These are phyloP conservation scores for Sarcodon sp. DNA, from an alignment of 768 basidiomycete species.

Conservation along the genomic window DNA sequence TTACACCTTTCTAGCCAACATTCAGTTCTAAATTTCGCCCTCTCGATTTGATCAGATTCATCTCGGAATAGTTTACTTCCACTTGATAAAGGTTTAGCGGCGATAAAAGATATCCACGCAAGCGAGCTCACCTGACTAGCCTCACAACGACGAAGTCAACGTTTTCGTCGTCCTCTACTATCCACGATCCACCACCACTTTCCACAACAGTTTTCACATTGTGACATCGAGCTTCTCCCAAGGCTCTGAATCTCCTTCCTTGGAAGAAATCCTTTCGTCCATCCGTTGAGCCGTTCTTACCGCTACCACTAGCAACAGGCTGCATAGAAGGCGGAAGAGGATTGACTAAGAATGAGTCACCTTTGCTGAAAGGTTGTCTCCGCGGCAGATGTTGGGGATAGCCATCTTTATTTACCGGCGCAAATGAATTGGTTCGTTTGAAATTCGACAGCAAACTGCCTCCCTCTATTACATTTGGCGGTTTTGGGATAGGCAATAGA, in stretches of 20 bases:
- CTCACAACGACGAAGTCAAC: constrained; percentile 61
- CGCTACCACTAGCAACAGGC: constrained; percentile 3
- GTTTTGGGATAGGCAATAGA: constrained; percentile 1
- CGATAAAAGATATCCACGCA: constrained; percentile 5
- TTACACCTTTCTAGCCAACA: constrained; percentile 90
- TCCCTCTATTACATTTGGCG: background rate
- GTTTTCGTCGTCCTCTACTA: constrained; percentile 26
- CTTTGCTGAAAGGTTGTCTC: constrained; percentile 4
- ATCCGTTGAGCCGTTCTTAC: constrained; percentile 1
- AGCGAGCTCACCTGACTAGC: constrained; percentile 46
- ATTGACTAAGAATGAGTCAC: background rate
- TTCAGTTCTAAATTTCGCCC: constrained; percentile 67
- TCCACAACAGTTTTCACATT: constrained; percentile 51
- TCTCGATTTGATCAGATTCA: constrained; percentile 33
- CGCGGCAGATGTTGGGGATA: constrained; percentile 3
- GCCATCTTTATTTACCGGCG: constrained; percentile 17
- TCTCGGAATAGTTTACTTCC: constrained; percentile 56
- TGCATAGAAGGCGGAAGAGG: background rate
- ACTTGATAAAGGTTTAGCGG: constrained; percentile 20
- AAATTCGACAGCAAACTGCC: constrained; percentile 43
- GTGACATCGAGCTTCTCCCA: constrained; percentile 54
- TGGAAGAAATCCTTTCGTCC: constrained; percentile 28
- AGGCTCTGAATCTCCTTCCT: constrained; percentile 41
- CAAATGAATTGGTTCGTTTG: constrained; percentile 54
- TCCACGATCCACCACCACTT: constrained; percentile 39